Base-by-base conservation (phyloP, 257 asterid species). In the Salvia hispanica region DNA sequence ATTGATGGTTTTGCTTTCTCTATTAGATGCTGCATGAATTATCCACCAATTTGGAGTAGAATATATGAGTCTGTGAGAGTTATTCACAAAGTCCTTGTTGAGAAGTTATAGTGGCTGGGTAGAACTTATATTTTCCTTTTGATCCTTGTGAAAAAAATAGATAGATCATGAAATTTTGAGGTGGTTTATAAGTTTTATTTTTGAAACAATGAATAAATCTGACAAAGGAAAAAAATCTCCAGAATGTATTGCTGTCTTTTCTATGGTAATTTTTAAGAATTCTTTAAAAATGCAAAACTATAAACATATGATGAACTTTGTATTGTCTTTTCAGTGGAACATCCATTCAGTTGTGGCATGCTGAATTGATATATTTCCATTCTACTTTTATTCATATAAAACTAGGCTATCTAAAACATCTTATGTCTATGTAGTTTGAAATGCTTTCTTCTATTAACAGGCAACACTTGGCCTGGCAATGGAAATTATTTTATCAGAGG, bases 401-500 rank as follows among this genome's bases (percentile, higher is more conserved):
- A 65, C 37, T 34, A 54, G 25, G 36, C 62, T 68, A 53, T 64
- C 55, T 44, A 43, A 53, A 58, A 78, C 64, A 59, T 53, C 62
- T 59, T 9, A 21, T 16, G 36, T 40, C 58, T 31, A 16, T 66
- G 33, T 42, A 46, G 44, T 73, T 48, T 39, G 21, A 56, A 47
- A 52, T 57, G 53, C 48, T 62, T 66, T 37, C 43, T 77, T 58
- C 50, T 72, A 58, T 74, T 78, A 69, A 62, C 81, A 94, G 99
- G 96, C 96, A 64, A 90, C 95, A 71, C 99, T 94, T 58, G 83
- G 89, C 79, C 97, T 94, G 74, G 95, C 88, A 9, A 79, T 89
- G 95, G 97, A 94, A 75, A 86, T 94, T 74, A 88, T 94, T 81
- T 72, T 94, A 64, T 94, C 96, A 4, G 95, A 88, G 74, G 99